Percentiles rank a stretch among this genome's conserved stretches.
phyloP scores from a whole-genome alignment of 140 eudicot genomes.

The Cichorium intybus region DNA sequence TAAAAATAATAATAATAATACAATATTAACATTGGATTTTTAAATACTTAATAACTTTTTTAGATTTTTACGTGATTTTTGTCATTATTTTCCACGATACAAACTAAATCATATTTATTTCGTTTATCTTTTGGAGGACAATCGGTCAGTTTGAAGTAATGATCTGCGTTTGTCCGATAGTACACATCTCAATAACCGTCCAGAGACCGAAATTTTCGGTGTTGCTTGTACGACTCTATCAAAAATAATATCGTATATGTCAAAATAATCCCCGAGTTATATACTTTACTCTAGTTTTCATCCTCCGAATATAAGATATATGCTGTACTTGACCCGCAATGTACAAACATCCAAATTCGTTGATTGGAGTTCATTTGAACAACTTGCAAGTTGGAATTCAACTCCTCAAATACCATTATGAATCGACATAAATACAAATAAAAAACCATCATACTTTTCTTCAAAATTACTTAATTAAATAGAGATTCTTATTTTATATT shows the following conservation, averaged over 20 bases:
- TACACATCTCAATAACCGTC: neutral
- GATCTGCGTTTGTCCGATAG: conserved; percentile 1
- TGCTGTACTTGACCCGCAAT: neutral
- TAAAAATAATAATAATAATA: too few species aligned
- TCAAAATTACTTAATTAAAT: too few species aligned
- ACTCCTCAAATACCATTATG: too few species aligned
- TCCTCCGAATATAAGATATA: neutral
- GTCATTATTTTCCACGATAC: too few species aligned
- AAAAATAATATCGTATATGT: neutral
- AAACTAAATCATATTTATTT: too few species aligned
- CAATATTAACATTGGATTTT: too few species aligned
- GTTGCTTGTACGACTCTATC: conserved; percentile 24
- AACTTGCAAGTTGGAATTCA: neutral
- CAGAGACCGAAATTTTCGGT: neutral
- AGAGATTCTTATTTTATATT: too few species aligned
- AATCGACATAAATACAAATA: too few species aligned
- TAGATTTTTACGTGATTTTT: too few species aligned
- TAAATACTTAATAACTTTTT: too few species aligned
- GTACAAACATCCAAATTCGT: neutral
- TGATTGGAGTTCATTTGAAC: neutral
- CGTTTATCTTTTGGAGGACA: too few species aligned
- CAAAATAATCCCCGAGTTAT: neutral
- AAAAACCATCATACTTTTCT: too few species aligned
- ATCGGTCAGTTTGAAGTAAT: conserved; percentile 4
- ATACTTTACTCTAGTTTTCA: neutral